phyloP scores from a whole-genome alignment of 768 basidiomycete genomes.

The Rhodosporidiobolus sp. region DNA sequence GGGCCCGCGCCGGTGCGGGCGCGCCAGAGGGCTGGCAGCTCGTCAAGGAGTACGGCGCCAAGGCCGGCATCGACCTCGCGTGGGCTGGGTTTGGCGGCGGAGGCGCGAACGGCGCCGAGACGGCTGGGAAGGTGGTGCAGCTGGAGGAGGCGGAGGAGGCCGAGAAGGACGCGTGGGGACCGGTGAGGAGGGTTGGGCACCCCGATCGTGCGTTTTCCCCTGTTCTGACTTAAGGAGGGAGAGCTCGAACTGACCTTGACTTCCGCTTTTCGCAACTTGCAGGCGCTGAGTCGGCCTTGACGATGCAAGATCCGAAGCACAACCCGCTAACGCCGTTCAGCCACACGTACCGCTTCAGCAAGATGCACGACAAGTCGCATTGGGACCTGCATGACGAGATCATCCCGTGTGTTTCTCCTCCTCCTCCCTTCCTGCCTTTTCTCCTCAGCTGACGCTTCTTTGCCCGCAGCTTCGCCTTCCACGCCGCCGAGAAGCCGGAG shows the following conservation, averaged over 20 bases:
- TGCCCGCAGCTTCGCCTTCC: slow-evolving; percentile 38
- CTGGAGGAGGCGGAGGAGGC: not conserved
- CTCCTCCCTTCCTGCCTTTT: rapidly evolving
- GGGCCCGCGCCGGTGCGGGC: not conserved
- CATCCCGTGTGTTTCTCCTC: slow-evolving; percentile 33
- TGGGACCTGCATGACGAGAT: slow-evolving; percentile 43
- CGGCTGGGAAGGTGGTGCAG: not conserved
- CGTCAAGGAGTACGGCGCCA: slow-evolving; percentile 23
- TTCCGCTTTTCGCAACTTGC: too few relatives aligned
- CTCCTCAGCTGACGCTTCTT: not conserved
- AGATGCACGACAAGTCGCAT: slow-evolving; percentile 44
- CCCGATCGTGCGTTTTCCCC: slow-evolving; percentile 17
- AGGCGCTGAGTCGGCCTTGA: not conserved
- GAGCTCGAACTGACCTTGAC: not conserved
- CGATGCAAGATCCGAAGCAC: slow-evolving; percentile 8
- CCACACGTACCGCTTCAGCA: slow-evolving; percentile 45
- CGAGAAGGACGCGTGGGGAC: slow-evolving; percentile 21
- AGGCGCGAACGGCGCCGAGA: too few relatives aligned
- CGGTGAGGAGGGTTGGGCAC: slow-evolving; percentile 27
- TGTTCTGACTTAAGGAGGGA: not conserved
- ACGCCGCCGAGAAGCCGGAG: slow-evolving; percentile 10
- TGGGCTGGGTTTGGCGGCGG: slow-evolving; percentile 1
- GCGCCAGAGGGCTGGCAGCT: slow-evolving; percentile 25
- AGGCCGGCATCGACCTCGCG: slow-evolving; percentile 14
- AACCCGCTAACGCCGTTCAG: slow-evolving; percentile 42